These are phyloP conservation scores for Sugiyamaella sp. DNA, from an alignment of 1,139 yeast species.

Conservation along the genomic window DNA sequence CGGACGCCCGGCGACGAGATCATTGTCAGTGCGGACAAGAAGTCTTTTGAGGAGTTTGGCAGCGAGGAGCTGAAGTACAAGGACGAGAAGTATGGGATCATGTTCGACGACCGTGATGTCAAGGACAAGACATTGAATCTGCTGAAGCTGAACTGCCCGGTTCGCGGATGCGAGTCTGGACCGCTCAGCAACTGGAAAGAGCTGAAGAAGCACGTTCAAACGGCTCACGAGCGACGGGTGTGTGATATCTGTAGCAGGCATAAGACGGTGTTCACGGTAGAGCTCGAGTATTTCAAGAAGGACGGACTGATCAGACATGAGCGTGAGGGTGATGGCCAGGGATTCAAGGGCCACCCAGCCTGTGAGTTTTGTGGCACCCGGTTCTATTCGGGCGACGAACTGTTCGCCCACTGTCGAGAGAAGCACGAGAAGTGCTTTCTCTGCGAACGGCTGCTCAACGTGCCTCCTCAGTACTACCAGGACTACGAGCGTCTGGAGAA, in stretches of 20 bases:
- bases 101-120: slow-evolving; percentile 38
- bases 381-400: slow-evolving; percentile 88
- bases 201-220: slow-evolving; percentile 65
- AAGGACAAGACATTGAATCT: slow-evolving; percentile 53
- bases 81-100: slow-evolving; percentile 39
- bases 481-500: slow-evolving; percentile 72
- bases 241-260: slow-evolving; percentile 77
- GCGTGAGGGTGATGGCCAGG: slow-evolving; percentile 63
- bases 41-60: slow-evolving; percentile 48
- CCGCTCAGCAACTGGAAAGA: slow-evolving; percentile 55
- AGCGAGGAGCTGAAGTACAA: slow-evolving; percentile 41
- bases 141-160: slow-evolving; percentile 61
- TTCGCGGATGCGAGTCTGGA: slow-evolving; percentile 43
- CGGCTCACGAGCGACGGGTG: slow-evolving; percentile 57
- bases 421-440: slow-evolving; percentile 87
- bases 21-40: slow-evolving; percentile 58
- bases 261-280: slow-evolving; percentile 77
- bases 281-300: slow-evolving; percentile 62
- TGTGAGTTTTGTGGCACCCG: slow-evolving; percentile 80
- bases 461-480: slow-evolving; percentile 74
- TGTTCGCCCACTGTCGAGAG: slow-evolving; percentile 79
- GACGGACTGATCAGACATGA: slow-evolving; percentile 73
- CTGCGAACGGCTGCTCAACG: slow-evolving; percentile 65
- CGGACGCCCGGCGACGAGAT: slow-evolving; percentile 49
- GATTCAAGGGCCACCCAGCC: slow-evolving; percentile 87